A percentile compares a stretch with the other conserved stretches of the same genome.
phyloP scores from a whole-genome alignment of 768 basidiomycete species.

The Leccinum barrowsii region DNA sequence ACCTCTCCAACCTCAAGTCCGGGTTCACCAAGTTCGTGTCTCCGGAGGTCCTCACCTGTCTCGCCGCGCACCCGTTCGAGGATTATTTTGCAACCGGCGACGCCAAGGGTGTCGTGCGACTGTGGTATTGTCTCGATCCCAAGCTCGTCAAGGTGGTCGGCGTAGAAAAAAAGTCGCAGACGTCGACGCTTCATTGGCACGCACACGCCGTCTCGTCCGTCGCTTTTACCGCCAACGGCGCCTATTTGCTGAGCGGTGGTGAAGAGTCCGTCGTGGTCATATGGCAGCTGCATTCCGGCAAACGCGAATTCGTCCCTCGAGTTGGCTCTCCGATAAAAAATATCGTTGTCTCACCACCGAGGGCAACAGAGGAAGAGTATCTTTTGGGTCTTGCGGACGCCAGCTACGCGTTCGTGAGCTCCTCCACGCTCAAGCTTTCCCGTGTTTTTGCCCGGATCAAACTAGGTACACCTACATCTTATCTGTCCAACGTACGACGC shows the following conservation, averaged over 20 bases:
- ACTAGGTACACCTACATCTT: conserved; percentile 49
- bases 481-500: not conserved
- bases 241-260: conserved; percentile 90
- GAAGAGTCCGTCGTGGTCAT: conserved; percentile 96
- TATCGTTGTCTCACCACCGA: conserved; percentile 55
- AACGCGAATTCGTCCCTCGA: conserved; percentile 89
- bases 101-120: conserved; percentile 71
- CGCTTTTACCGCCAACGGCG: conserved; percentile 85
- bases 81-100: conserved; percentile 97
- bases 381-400: conserved; percentile 81
- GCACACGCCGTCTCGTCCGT: conserved; percentile 88
- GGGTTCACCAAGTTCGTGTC: conserved; percentile 84
- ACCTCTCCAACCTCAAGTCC: conserved; percentile 49
- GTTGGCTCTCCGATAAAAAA: conserved; percentile 83
- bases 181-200: conserved; percentile 92
- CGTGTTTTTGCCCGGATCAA: conserved; percentile 75
- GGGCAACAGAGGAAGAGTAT: conserved; percentile 74
- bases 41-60: conserved; percentile 74
- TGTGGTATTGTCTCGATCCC: conserved; percentile 91
- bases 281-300: conserved; percentile 90
- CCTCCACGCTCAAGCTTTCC: conserved; percentile 67
- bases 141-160: conserved; percentile 49
- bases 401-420: conserved; percentile 69
- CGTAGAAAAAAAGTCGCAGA: conserved; percentile 78
- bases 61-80: conserved; percentile 84